Base-by-base conservation (phyloP, 495 filamentous ascomycete genomes). In the Terfezia claveryi region DNA sequence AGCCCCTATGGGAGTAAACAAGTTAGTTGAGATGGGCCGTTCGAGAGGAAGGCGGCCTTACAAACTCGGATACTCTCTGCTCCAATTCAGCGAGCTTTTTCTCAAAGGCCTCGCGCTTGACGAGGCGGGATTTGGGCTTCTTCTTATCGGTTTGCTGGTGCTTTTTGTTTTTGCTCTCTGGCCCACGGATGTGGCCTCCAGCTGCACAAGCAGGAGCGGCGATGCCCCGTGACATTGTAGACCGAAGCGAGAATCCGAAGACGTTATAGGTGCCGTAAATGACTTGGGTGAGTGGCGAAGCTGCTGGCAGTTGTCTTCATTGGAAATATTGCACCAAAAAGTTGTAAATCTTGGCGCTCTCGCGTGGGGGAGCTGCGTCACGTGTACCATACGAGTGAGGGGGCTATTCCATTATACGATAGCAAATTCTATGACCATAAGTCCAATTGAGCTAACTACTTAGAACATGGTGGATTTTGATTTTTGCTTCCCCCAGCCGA, bases 91-190 rank as follows among this genome's bases (percentile, higher is more conserved):
- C 70, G 11, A 77, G 67, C 52, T 83, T 77, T 14, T 79, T 78
- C 53, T 76, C 67, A 53, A 74, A 73, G 10, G 72, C 68, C 68
- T 85, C 84, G 57, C 81, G 73, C 61, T 87, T 89, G 41, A 46
- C 41, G 4, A 46, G 41, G 14, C 41, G 41, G 12, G 41, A 8
- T 5, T 46, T 46, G 8, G 17, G 14, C 17, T 20, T 46, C 41
- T 46, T 20, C 8, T 9, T 46, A 14, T 46, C 17, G 8, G 17
- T 4, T 14, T 46, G 14, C 41, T 46, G 12, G 41, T 1, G 12
- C 14, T 2, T 16, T 16, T 46, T 46, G 41, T 8, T 20, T 20
- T 46, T 46, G 41, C 41, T 8, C 4, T 46, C 8, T 46, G 41
- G 41, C 41, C 8, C 41, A 46, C 17, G 12, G 41, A 14, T 46